phyloP scores from a whole-genome alignment of 148 eudicot species.

The Amaranthus hypochondriacus region DNA sequence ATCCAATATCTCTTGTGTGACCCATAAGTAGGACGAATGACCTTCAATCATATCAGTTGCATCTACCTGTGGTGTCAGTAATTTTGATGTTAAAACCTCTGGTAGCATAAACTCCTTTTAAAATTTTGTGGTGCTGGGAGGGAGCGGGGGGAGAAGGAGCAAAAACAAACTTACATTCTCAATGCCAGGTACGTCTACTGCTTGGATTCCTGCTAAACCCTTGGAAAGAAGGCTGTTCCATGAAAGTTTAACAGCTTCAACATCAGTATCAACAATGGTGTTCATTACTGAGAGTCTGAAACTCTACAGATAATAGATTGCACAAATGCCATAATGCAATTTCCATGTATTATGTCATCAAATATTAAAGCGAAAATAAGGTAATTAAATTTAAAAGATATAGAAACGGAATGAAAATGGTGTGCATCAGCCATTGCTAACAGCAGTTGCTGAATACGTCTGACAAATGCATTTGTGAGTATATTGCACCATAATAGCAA shows the following conservation, averaged over 20 bases:
- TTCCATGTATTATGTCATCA: no score
- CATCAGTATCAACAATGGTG: not conserved
- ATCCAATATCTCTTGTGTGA: slow-evolving; percentile 66
- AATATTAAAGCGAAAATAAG: no score
- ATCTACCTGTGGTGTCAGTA: slow-evolving; percentile 52
- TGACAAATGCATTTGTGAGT: not conserved
- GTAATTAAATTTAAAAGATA: no score
- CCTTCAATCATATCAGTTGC: slow-evolving; percentile 76
- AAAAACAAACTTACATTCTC: slow-evolving; percentile 59
- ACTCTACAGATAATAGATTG: not conserved
- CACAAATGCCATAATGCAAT: no score
- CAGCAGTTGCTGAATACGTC: not conserved
- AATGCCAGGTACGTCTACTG: slow-evolving; percentile 75
- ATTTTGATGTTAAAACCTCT: not conserved
- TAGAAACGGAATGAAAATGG: not conserved
- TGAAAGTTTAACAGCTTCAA: slow-evolving; percentile 16
- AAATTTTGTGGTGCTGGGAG: no score
- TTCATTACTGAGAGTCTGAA: not conserved
- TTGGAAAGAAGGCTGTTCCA: slow-evolving; percentile 71
- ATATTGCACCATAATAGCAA: not conserved
- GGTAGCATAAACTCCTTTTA: not conserved
- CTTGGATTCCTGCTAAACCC: slow-evolving; percentile 97
- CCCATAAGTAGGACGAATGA: slow-evolving; percentile 90
- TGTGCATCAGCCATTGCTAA: not conserved
- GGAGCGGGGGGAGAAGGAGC: not conserved